Base-by-base conservation (phyloP, 164 flowering plant species). In the Buxus sempervirens region DNA sequence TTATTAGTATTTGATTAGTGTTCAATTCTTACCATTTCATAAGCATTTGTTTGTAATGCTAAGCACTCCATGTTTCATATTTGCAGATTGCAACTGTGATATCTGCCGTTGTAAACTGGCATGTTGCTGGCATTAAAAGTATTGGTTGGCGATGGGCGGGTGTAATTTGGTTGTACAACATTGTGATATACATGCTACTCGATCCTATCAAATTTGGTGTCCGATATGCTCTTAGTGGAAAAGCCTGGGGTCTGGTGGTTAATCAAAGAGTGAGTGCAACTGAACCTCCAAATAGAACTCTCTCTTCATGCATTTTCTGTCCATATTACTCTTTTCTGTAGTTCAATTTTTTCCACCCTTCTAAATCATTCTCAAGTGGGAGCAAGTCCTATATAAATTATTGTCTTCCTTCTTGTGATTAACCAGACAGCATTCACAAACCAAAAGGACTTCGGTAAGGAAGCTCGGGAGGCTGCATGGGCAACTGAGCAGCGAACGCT, bases 391-490 rank as follows among this genome's bases (percentile, higher is more conserved):
- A 1, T 45, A 4, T 45, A 45, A 15, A 45, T 45, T 45, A 4
- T 45, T 49, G 14, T 53, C 22, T 56, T 10, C 4, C 7, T 62
- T 24, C 4, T 16, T 24, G 9, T 42, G 19, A 12, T 54, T 42
- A 25, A 24, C 14, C 81, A 91, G 96, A 88, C 86, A 49, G 96
- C 96, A 48, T 81, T 90, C 72, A 86, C 84, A 26, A 79, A 60
- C 64, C 69, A 82, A 62, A 89, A 82, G 74, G 85, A 88, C 80
- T 91, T 84, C 55, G 96, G 93, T 5, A 85, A 70, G 69, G 94
- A 82, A 85, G 90, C 76, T 42, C 80, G 96, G 0, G 88, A 82
- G 73, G 93, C 88, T 58, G 83, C 83, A 53, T 90, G 93, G 96
- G 96, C 90, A 28, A 55, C 79, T 23, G 88, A 79, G 70, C 87